Conservation (phyloP, 2,329 filamentous ascomycete genomes). For the Penicillium sp. region DNA sequence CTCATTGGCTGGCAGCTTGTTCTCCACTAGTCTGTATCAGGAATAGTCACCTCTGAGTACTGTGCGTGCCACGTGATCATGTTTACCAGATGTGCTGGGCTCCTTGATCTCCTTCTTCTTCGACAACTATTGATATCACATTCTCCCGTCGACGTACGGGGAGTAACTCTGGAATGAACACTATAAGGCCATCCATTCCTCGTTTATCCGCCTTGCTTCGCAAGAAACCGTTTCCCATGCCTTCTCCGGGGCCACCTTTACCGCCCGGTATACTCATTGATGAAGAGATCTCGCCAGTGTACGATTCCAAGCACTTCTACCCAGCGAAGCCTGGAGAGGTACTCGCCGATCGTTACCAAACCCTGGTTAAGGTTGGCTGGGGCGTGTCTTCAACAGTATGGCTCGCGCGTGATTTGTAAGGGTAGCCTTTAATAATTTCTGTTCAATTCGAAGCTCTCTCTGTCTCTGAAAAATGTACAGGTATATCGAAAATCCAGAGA, state of each 20-base stretch:
- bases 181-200: conserved; percentile 17
- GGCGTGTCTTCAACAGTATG: conserved; percentile 32
- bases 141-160: conserved; percentile 13
- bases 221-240: conserved; percentile 27
- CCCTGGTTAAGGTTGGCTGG: conserved; percentile 31
- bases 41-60: no score
- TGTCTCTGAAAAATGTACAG: conserved; percentile 18
- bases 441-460: conserved; percentile 12
- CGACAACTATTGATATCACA: conserved; percentile 17
- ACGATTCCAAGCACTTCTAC: conserved; percentile 30
- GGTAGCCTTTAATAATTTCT: conserved; percentile 23
- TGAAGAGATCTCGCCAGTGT: conserved; percentile 30
- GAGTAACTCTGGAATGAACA: conserved; percentile 22
- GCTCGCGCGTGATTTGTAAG: conserved; percentile 31
- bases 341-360: conserved; percentile 29
- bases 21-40: no score
- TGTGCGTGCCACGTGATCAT: no score
- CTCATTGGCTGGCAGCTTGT: no score
- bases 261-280: conserved; percentile 25
- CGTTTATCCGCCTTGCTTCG: conserved; percentile 22
- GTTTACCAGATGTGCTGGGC: no score
- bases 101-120: conserved; percentile 12
- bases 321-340: conserved; percentile 33
- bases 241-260: conserved; percentile 26
- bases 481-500: conserved; percentile 26